These are phyloP conservation scores for Urochloa ruziziensis DNA, from an alignment of 176 grass and related monocot species.

Conservation along the genomic window DNA sequence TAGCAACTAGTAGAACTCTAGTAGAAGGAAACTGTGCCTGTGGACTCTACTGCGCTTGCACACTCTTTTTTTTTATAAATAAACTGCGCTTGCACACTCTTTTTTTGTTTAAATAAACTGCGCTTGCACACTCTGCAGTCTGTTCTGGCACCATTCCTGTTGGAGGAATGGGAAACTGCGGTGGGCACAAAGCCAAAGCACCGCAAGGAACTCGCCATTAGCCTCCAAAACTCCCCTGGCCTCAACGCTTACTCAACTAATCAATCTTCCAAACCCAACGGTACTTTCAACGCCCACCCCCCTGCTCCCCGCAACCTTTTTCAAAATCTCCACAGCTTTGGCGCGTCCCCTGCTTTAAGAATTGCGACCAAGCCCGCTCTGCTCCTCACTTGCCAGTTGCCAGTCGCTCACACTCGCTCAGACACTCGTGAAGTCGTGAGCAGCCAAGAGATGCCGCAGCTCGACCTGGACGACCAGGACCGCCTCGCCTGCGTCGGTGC, in stretches of 20 bases:
- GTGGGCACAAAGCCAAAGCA: not conserved
- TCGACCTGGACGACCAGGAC: slow-evolving; percentile 16
- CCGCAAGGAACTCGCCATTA: not conserved
- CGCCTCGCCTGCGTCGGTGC: not conserved
- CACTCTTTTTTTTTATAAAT: too few relatives aligned
- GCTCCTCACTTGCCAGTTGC: not conserved
- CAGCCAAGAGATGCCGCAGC: slow-evolving; percentile 4
- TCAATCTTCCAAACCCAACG: slow-evolving; percentile 9
- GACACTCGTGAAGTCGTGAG: too few relatives aligned
- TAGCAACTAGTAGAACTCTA: too few relatives aligned
- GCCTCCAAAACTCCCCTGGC: not conserved
- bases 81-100: too few relatives aligned
- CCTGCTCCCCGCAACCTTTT: not conserved
- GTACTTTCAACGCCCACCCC: not conserved
- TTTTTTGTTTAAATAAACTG: too few relatives aligned
- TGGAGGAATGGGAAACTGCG: not conserved
- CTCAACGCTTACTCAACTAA: not conserved
- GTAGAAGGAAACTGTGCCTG: too few relatives aligned
- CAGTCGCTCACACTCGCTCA: not conserved
- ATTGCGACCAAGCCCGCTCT: not conserved
- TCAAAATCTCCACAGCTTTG: slow-evolving; percentile 9
- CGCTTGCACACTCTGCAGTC: not conserved
- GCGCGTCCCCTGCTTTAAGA: slow-evolving; percentile 32
- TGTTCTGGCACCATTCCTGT: not conserved
- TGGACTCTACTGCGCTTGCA: too few relatives aligned